phyloP scores from a whole-genome alignment of 1,284 basidiomycete genomes.

The Moesziomyces antarcticus region DNA sequence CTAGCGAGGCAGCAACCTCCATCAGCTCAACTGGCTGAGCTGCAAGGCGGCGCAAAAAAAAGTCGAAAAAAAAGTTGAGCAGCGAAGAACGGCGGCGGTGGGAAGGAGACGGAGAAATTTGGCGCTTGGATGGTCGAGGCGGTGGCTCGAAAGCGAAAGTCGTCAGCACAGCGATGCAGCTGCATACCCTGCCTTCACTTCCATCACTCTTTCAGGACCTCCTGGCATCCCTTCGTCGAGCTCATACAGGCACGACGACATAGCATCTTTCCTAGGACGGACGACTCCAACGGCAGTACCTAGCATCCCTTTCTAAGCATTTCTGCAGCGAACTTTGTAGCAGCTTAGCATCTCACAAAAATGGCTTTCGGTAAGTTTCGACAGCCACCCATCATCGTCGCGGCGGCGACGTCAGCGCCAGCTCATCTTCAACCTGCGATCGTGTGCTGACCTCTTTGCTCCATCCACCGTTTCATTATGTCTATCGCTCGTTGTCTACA shows the following conservation, averaged over 20 bases:
- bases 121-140: background rate
- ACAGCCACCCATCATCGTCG: background rate
- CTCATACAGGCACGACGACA: conserved; percentile 8
- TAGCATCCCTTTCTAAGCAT: conserved; percentile 1
- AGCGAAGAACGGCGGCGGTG: conserved; percentile 2
- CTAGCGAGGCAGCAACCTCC: background rate
- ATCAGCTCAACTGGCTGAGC: conserved; percentile 1
- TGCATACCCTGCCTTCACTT: conserved; percentile 4
- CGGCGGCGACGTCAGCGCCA: background rate
- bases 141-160: background rate
- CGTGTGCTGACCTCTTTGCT: conserved; percentile 10
- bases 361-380: conserved; percentile 48
- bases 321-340: conserved; percentile 29
- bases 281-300: conserved; percentile 1
- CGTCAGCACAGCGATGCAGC: conserved; percentile 11
- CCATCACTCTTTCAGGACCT: background rate
- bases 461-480: conserved; percentile 2
- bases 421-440: background rate
- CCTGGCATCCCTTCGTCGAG: conserved; percentile 3
- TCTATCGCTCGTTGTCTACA: conserved; percentile 5
- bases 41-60: conserved; percentile 1
- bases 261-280: background rate
- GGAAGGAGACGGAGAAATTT: conserved; percentile 1
- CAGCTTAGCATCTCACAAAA: conserved; percentile 15
- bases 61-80: conserved; percentile 20